phyloP scores from a whole-genome alignment of 2,329 filamentous ascomycete genomes.

The Xylaria multiplex region DNA sequence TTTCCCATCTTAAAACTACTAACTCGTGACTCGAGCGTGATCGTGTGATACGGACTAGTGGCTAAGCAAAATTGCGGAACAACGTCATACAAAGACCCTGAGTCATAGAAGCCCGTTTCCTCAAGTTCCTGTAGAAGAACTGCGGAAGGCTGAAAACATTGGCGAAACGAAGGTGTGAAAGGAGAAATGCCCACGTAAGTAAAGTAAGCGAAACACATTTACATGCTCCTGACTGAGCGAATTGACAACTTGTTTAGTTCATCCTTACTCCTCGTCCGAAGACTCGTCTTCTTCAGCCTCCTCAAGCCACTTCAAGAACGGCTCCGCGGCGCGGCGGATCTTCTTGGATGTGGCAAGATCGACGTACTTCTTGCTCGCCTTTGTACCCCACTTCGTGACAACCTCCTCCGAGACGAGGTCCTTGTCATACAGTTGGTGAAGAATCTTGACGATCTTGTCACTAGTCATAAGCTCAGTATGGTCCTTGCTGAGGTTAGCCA shows the following conservation, averaged over 20 bases:
- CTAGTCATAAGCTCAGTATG: slow-evolving; percentile 76
- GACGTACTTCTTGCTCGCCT: slow-evolving; percentile 98
- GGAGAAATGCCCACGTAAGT: slow-evolving; percentile 8
- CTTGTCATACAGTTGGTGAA: slow-evolving; percentile 89
- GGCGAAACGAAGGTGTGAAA: slow-evolving; percentile 25
- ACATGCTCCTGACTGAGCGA: slow-evolving; percentile 1
- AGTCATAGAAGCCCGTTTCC: slow-evolving; percentile 13
- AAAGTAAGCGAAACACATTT: slow-evolving; percentile 4
- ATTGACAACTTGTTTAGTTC: not conserved
- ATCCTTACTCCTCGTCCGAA: slow-evolving; percentile 62
- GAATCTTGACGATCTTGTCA: slow-evolving; percentile 81
- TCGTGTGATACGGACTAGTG: not conserved
- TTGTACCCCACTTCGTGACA: slow-evolving; percentile 88
- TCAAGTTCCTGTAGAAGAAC: not conserved
- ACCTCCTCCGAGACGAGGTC: slow-evolving; percentile 90
- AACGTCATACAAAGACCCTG: slow-evolving; percentile 21
- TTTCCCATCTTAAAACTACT: slow-evolving; percentile 29
- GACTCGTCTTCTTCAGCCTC: slow-evolving; percentile 83
- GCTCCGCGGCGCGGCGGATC: slow-evolving; percentile 92
- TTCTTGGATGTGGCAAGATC: slow-evolving; percentile 90
- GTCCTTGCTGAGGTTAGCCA: slow-evolving; percentile 76
- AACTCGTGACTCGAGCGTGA: not conserved
- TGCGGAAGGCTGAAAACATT: not conserved
- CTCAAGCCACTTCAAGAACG: slow-evolving; percentile 93
- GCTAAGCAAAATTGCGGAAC: slow-evolving; percentile 8